Percentiles rank a stretch among this genome's conserved stretches.
Conservation (phyloP, 2,329 filamentous ascomycete genomes). For the Aspergillus costaricaensis region DNA sequence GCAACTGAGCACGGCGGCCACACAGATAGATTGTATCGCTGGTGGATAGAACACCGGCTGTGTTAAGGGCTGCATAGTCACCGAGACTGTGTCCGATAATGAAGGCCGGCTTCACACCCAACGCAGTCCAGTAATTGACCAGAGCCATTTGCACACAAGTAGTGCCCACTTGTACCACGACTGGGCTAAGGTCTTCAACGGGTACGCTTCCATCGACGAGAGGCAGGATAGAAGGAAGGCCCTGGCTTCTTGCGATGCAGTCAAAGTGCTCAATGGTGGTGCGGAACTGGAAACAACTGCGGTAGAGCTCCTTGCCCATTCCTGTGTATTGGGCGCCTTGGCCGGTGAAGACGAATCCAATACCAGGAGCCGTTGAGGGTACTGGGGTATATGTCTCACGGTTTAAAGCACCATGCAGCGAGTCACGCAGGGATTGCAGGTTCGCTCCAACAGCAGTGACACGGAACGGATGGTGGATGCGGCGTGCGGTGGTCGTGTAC, state of each 20-base stretch:
- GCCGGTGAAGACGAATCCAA: slow-evolving; percentile 37
- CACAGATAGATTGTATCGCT: slow-evolving; percentile 55
- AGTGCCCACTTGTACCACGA: slow-evolving; percentile 40
- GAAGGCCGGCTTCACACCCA: slow-evolving; percentile 40
- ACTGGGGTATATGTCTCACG: slow-evolving; percentile 15
- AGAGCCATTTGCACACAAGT: slow-evolving; percentile 45
- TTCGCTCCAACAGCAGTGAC: slow-evolving; percentile 28
- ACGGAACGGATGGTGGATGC: slow-evolving; percentile 45
- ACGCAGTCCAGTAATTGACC: slow-evolving; percentile 39
- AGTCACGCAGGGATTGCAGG: slow-evolving; percentile 9
- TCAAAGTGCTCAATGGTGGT: slow-evolving; percentile 34
- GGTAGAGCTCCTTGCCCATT: slow-evolving; percentile 40
- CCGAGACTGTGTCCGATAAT: slow-evolving; percentile 48
- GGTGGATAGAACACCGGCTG: slow-evolving; percentile 38
- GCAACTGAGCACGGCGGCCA: slow-evolving; percentile 44
- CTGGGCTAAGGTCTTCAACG: slow-evolving; percentile 28
- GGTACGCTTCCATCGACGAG: slow-evolving; percentile 35
- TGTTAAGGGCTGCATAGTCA: slow-evolving; percentile 42
- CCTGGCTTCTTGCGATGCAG: slow-evolving; percentile 34
- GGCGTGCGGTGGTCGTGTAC: slow-evolving; percentile 67
- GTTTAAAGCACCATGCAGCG: slow-evolving; percentile 15
- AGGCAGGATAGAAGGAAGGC: slow-evolving; percentile 40
- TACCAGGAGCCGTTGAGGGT: slow-evolving; percentile 23
- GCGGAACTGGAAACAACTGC: slow-evolving; percentile 33
- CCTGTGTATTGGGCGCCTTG: slow-evolving; percentile 42